Base-by-base conservation (phyloP, 2,329 filamentous ascomycete species). In the Aspergillus sp. region DNA sequence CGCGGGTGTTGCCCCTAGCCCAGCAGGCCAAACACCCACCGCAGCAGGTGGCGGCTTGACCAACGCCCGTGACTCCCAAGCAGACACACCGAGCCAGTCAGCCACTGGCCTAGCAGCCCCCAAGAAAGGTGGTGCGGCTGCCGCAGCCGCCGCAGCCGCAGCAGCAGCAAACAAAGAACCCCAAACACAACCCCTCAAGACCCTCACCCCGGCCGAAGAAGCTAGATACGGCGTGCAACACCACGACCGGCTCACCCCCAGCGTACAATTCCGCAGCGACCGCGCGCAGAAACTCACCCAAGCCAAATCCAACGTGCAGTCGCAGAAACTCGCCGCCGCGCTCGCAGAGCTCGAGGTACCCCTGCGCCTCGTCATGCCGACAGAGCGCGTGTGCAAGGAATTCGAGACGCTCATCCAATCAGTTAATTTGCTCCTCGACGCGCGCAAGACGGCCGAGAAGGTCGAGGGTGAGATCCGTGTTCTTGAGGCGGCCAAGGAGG, bases 191-290 rank as follows among this genome's bases (percentile, higher is more conserved):
- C 78, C 84, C 58, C 78, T 84, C 46, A 81, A 83, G 60, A 82
- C 83, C 65, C 81, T 96, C 54, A 81, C 81, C 4, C 76, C 84
- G 41, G 80, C 86, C 55, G 85, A 94, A 68, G 84, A 90, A 69
- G 68, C 79, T 52, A 77, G 85, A 32, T 97, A 91, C 61, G 93
- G 91, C 52, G 85, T 98, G 7, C 80, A 85, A 5, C 82, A 87
- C 55, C 85, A 91, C 54, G 91, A 97, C 47, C 86, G 91, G 29
- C 77, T 96, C 35, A 82, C 85, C 1, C 85, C 84, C 6, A 91
- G 93, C 5, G 87, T 95, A 33, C 85, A 87, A 9, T 97, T 97
- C 76, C 86, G 91, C 8, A 88, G 88, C 53, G 73, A 75, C 52
- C 71, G 70, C 50, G 70, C 72, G 42, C 69, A 71, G 47, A 72